Evolutionary conservation across 768 basidiomycete genomes (phyloP).

Genomic region (Pleurotus tuber-regium): DNA sequence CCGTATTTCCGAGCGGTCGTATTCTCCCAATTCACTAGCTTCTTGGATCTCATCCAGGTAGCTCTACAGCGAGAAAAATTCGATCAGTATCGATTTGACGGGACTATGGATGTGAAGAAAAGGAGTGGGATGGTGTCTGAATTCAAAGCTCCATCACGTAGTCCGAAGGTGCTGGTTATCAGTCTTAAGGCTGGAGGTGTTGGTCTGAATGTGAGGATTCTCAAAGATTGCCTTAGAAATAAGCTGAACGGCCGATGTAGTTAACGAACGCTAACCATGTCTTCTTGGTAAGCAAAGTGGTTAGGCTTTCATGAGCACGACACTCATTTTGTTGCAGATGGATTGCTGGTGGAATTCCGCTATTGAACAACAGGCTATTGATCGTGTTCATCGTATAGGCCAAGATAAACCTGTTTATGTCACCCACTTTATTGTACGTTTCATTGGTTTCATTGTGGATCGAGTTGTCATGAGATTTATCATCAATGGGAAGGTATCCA

Average conservation of each 20-base stretch:
- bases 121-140: conserved; percentile 70
- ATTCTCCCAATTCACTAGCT: conserved; percentile 89
- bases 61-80: conserved; percentile 68
- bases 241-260: conserved; percentile 28
- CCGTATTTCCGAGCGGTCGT: conserved; percentile 81
- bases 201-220: conserved; percentile 68
- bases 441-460: background rate
- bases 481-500: conserved; percentile 43
- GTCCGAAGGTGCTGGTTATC: conserved; percentile 73
- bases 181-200: conserved; percentile 92
- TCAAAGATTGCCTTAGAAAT: conserved; percentile 2
- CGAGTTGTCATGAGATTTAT: background rate
- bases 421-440: conserved; percentile 76
- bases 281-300: conserved; percentile 64
- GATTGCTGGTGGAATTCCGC: conserved; percentile 94
- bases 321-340: conserved; percentile 50
- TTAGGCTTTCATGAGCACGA: background rate
- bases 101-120: conserved; percentile 86
- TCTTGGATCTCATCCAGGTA: conserved; percentile 77
- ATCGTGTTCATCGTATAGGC: conserved; percentile 83
- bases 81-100: conserved; percentile 82
- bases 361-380: conserved; percentile 83
- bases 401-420: conserved; percentile 82
- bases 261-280: conserved; percentile 82
- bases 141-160: conserved; percentile 68